These are phyloP conservation scores for Ottelia alismoides DNA, from an alignment of 106 monocot species.

Conservation along the genomic window DNA sequence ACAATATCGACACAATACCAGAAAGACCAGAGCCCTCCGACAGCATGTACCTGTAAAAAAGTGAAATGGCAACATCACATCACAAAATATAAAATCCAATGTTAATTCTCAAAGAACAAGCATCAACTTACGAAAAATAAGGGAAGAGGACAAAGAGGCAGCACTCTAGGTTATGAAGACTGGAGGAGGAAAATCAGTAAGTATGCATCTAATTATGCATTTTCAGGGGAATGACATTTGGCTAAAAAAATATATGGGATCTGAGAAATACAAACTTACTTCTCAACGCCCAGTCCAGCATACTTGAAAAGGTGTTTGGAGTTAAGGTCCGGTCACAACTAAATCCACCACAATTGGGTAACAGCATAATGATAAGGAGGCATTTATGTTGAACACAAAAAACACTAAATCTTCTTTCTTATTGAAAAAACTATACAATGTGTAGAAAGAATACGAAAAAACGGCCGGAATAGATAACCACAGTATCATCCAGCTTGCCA, in stretches of 20 bases:
- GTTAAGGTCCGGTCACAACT: too few species aligned
- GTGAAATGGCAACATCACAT: background rate
- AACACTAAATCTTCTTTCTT: too few species aligned
- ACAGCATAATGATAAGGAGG: too few species aligned
- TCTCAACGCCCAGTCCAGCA: constrained; percentile 87
- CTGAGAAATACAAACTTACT: constrained; percentile 68
- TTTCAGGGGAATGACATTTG: too few species aligned
- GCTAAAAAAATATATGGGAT: background rate
- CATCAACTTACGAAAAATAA: constrained; percentile 90
- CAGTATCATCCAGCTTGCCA: too few species aligned
- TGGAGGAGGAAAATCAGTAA: constrained; percentile 25
- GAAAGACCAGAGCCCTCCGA: constrained; percentile 92
- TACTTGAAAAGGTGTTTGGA: constrained; percentile 93
- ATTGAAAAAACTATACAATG: too few species aligned
- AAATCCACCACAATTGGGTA: too few species aligned
- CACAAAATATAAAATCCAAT: too few species aligned
- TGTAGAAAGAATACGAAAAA: too few species aligned
- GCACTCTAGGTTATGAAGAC: constrained; percentile 95
- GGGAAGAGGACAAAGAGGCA: constrained; percentile 98
- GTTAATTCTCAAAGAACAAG: background rate
- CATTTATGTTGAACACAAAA: too few species aligned
- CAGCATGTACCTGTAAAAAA: constrained; percentile 86
- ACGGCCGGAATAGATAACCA: too few species aligned
- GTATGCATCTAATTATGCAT: too few species aligned
- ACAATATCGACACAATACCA: constrained; percentile 97